These are phyloP conservation scores for Saururus chinensis DNA, from an alignment of 164 flowering plant species.

Conservation along the genomic window DNA sequence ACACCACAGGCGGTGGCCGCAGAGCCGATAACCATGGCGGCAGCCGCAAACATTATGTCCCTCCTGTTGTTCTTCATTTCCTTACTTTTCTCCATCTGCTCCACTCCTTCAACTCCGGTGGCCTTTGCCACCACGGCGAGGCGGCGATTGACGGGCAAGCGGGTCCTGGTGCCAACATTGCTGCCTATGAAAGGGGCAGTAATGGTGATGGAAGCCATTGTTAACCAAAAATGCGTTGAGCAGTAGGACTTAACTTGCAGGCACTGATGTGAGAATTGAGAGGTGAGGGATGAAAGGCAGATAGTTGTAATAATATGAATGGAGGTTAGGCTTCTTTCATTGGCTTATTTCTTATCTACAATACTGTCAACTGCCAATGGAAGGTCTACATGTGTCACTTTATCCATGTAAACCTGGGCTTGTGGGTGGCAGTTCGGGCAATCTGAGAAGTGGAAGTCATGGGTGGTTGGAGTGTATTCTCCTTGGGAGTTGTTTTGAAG, in stretches of 20 bases:
- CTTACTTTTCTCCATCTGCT: constrained; percentile 11
- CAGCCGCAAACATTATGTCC: constrained; percentile 60
- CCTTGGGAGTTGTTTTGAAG: too few relatives aligned
- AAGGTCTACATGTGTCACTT: constrained; percentile 24
- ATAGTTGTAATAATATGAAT: not conserved
- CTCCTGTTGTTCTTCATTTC: constrained; percentile 44
- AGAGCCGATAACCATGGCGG: constrained; percentile 47
- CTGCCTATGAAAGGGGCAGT: constrained; percentile 42
- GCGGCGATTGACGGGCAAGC: constrained; percentile 18
- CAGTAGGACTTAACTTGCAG: not conserved
- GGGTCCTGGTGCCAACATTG: constrained; percentile 9
- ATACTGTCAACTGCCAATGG: constrained; percentile 19
- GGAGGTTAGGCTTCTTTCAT: constrained; percentile 8
- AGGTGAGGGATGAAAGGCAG: not conserved
- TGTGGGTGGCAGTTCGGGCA: too few relatives aligned
- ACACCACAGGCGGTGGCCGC: constrained; percentile 16
- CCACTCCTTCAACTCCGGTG: constrained; percentile 13
- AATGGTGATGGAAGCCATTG: constrained; percentile 70
- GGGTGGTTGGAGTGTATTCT: too few relatives aligned
- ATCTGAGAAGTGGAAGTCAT: too few relatives aligned
- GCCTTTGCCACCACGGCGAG: constrained; percentile 35
- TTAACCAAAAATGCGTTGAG: not conserved
- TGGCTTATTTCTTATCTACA: constrained; percentile 27
- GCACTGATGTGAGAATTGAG: not conserved
- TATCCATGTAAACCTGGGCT: constrained; percentile 15